Percentiles rank a stretch among this genome's conserved stretches.
These are phyloP conservation scores for Calycina herbarum DNA, from an alignment of 2,329 filamentous ascomycete genomes.

Conservation along the genomic window DNA sequence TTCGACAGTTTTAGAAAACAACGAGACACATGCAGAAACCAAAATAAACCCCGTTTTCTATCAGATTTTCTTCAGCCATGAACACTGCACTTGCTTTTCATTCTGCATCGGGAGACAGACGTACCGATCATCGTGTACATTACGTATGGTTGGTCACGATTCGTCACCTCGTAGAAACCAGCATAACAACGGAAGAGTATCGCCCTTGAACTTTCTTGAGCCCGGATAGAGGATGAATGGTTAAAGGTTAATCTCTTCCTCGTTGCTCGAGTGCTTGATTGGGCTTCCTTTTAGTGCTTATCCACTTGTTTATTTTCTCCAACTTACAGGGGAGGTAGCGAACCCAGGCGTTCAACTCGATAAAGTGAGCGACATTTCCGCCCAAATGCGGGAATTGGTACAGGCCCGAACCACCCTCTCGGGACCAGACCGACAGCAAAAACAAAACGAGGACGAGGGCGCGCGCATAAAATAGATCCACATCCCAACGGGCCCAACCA, in stretches of 20 bases:
- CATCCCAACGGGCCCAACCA: background rate
- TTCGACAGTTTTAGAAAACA: background rate
- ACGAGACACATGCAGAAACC: background rate
- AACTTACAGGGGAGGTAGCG: background rate
- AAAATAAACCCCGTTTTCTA: background rate
- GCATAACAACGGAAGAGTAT: background rate
- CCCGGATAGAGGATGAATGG: background rate
- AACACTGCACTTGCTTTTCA: background rate
- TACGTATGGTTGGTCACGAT: background rate
- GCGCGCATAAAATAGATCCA: background rate
- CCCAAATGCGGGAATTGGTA: background rate
- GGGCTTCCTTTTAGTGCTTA: constrained; percentile 3
- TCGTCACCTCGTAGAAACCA: background rate
- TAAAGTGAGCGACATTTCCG: background rate
- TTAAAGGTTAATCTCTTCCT: background rate
- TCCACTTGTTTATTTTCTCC: background rate
- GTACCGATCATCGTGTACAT: background rate
- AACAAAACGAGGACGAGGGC: background rate
- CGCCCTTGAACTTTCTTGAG: background rate
- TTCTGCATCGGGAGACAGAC: background rate
- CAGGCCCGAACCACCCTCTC: background rate
- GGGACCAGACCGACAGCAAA: background rate
- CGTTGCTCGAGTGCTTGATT: background rate
- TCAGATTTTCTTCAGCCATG: background rate
- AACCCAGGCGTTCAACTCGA: background rate